Evolutionary conservation across 2,329 filamentous ascomycete species (phyloP).

Genomic region (Allantophomopsis lycopodina): DNA sequence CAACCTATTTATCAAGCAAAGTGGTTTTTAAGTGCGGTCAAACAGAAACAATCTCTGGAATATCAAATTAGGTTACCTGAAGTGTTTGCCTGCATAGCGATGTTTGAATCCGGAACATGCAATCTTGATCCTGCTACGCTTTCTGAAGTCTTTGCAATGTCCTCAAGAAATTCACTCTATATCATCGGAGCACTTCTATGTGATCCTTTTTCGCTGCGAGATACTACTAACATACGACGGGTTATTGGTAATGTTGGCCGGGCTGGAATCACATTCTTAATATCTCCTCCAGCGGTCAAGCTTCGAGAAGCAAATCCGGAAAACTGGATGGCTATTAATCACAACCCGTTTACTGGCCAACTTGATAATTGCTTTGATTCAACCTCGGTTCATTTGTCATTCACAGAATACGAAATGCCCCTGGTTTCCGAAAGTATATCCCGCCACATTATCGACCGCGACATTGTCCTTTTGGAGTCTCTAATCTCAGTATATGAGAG

Average conservation of each 20-base stretch:
- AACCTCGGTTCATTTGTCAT: constrained; percentile 9
- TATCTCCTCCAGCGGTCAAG: constrained; percentile 2
- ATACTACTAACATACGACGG: constrained; percentile 5
- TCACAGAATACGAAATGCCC: constrained; percentile 7
- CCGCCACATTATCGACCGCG: constrained; percentile 2
- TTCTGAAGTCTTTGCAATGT: constrained; percentile 11
- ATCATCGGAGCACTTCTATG: constrained; percentile 8
- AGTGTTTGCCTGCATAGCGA: constrained; percentile 11
- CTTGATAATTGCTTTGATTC: constrained; percentile 2
- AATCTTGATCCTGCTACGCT: constrained; percentile 7
- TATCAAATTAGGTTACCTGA: too few species aligned
- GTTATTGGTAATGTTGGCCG: constrained; percentile 12
- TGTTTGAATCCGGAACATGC: constrained; percentile 10
- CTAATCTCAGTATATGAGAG: constrained; percentile 11
- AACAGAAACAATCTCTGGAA: too few species aligned
- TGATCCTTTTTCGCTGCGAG: constrained; percentile 7
- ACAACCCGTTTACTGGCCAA: constrained; percentile 2
- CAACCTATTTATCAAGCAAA: too few species aligned
- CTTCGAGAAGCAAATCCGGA: background rate
- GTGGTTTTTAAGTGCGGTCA: too few species aligned
- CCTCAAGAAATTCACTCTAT: constrained; percentile 13
- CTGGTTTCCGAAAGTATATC: constrained; percentile 5
- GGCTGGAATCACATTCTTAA: constrained; percentile 4
- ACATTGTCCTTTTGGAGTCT: constrained; percentile 7
- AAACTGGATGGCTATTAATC: background rate